Conservation (phyloP, 352 stramenopile species). For the Halophytophthora batemanensis region DNA sequence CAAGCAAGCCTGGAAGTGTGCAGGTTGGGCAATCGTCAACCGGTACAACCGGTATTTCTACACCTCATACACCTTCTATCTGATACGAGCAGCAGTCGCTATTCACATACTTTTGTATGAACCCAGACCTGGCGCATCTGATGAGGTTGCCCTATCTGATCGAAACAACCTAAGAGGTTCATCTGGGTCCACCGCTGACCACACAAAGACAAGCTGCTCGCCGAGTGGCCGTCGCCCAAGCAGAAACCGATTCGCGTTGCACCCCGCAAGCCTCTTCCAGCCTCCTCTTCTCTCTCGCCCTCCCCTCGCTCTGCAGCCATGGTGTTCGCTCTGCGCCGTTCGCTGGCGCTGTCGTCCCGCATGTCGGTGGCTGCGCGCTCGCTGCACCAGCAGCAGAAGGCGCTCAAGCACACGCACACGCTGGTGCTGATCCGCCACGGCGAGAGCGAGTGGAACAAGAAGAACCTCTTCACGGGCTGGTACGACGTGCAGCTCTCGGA, state of each 20-base stretch:
- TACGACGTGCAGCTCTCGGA: slow-evolving; percentile 91
- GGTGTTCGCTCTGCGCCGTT: slow-evolving; percentile 57
- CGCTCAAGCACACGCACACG: slow-evolving; percentile 82
- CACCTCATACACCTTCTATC: no score
- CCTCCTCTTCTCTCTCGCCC: no score
- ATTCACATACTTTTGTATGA: no score
- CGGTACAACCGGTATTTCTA: no score
- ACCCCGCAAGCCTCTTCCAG: slow-evolving; percentile 2
- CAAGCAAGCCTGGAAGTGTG: no score
- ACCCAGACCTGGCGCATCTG: no score
- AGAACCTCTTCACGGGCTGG: slow-evolving; percentile 95
- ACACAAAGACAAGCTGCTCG: no score
- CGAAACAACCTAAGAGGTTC: slow-evolving; percentile 1
- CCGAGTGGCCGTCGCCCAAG: no score
- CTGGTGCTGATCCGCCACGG: slow-evolving; percentile 93
- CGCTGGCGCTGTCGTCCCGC: slow-evolving; percentile 39
- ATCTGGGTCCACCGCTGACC: no score
- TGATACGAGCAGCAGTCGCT: no score
- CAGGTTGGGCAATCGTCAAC: no score
- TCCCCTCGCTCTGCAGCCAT: slow-evolving; percentile 20
- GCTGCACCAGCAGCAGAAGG: slow-evolving; percentile 59
- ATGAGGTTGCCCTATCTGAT: not conserved
- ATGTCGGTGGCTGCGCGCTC: slow-evolving; percentile 22
- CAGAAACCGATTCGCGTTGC: slow-evolving; percentile 18
- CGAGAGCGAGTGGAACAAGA: slow-evolving; percentile 94